Base-by-base conservation (phyloP, 192 early-diverging fungal species). In the Jimgerdemannia flammicorona region DNA sequence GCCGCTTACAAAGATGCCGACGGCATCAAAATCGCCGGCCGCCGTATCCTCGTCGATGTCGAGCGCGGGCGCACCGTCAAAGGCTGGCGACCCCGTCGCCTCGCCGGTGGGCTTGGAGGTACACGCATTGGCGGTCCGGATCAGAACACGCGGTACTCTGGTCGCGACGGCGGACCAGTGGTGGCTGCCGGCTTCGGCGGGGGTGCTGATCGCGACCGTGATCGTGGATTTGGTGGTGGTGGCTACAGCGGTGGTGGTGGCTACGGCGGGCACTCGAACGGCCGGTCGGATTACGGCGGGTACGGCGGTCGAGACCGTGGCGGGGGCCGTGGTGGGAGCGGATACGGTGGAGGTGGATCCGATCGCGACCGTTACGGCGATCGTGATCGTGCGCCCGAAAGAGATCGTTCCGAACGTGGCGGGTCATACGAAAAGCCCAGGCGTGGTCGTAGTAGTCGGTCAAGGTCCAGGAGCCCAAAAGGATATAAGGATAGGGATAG, bases 41-140 rank as follows among this genome's bases (percentile, higher is more conserved):
- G 95, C 29, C 89, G 95, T 44, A 84, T 97, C 29, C 81, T 97
- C 20, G 95, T 97, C 3, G 97, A 99, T 80, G 96, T 99, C 40
- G 97, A 99, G 79, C 90, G 96, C 72, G 97, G 96, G 3, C 88
- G 97, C 63, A 99, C 97, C 3, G 97, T 99, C 11, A 96, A 96
- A 75, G 96, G 92, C 69, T 99, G 97, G 97, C 84, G 84, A 65
- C 97, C 97, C 40, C 89, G 92, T 70, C 86, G 92, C n/a, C 80
- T 96, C 4, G 88, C 86, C 29, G 94, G 95, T 69, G 95, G 95
- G 40, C 84, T 95, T 40, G 95, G 95, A 18, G 85, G 85, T 14
- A 92, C 90, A 40, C 87, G 94, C 41, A 80, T 86, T n/a, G 91
- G 91, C 40, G 84, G 82, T 54, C 79, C 85, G 70, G 77, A 85